Evolutionary conservation across 495 filamentous ascomycete genomes (phyloP).

Genomic region (Aspergillus avenaceus): DNA sequence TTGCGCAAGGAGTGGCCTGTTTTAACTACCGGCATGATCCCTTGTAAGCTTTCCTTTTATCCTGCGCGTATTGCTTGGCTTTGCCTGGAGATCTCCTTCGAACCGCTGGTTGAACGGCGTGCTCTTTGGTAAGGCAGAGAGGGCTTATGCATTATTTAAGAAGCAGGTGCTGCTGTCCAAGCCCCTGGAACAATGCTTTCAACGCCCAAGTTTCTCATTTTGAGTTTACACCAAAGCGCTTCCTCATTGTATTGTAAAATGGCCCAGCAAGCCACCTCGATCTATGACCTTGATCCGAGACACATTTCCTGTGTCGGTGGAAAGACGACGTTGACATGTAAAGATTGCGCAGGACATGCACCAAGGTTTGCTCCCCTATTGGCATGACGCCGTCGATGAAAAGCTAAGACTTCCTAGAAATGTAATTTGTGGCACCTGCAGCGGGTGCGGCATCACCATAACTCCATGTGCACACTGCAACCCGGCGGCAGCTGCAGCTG

Average conservation of each 20-base stretch:
- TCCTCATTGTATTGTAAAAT: constrained; percentile 9
- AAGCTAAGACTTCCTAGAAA: constrained; percentile 16
- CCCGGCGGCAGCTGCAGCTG: constrained; percentile 20
- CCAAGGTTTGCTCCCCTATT: constrained; percentile 26
- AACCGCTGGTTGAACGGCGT: too few relatives aligned
- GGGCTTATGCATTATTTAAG: not conserved
- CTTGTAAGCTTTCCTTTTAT: constrained; percentile 4
- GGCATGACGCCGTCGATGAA: not conserved
- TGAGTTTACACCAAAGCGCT: not conserved
- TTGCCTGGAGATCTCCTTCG: too few relatives aligned
- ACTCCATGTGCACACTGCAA: constrained; percentile 35
- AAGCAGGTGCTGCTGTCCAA: too few relatives aligned
- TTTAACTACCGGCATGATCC: constrained; percentile 1
- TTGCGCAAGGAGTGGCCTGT: constrained; percentile 17
- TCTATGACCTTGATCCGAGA: constrained; percentile 27
- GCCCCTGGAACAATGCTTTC: too few relatives aligned
- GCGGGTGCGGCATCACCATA: constrained; percentile 35
- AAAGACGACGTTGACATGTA: constrained; percentile 34
- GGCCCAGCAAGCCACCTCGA: constrained; percentile 15
- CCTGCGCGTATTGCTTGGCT: not conserved
- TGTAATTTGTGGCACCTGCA: constrained; percentile 30
- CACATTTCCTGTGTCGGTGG: constrained; percentile 38
- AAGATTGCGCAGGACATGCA: constrained; percentile 36
- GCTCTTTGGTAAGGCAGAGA: too few relatives aligned
- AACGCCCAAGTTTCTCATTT: too few relatives aligned